phyloP scores from a whole-genome alignment of 2,329 filamentous ascomycete genomes.

The Botrytis byssoidea region DNA sequence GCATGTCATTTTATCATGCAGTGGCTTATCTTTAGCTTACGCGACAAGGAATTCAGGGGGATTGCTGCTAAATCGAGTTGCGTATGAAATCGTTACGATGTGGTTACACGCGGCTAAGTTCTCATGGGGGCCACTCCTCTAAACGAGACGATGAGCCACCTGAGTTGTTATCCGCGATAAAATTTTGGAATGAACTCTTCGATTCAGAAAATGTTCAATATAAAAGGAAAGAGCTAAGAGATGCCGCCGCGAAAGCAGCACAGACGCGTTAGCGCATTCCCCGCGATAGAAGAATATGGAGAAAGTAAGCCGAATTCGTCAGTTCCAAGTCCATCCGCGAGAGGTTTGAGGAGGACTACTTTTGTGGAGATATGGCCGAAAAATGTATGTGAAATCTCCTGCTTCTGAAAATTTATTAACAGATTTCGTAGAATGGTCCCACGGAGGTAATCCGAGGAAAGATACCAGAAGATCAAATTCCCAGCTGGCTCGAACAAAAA shows the following conservation, averaged over 20 bases:
- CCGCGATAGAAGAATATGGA: constrained; percentile 7
- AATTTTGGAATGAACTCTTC: neutral
- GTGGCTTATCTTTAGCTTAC: neutral
- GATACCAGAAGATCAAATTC: constrained; percentile 4
- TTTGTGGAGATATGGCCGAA: constrained; percentile 15
- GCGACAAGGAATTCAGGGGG: neutral
- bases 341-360: neutral
- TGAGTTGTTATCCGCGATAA: neutral
- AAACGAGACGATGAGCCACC: neutral
- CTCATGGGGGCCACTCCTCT: constrained; percentile 9
- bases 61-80: constrained; percentile 10
- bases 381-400: neutral
- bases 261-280: constrained; percentile 15
- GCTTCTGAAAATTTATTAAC: too few relatives aligned
- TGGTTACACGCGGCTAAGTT: constrained; percentile 5
- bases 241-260: constrained; percentile 13
- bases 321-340: neutral
- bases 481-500: constrained; percentile 10
- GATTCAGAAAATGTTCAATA: neutral
- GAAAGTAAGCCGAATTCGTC: neutral
- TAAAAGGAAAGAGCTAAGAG: neutral
- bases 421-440: neutral
- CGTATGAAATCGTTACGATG: neutral
- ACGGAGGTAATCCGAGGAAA: constrained; percentile 8
- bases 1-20: constrained; percentile 6